Evolutionary conservation across 2,329 filamentous ascomycete genomes (phyloP).

Genomic region (Akanthomyces muscarius): DNA sequence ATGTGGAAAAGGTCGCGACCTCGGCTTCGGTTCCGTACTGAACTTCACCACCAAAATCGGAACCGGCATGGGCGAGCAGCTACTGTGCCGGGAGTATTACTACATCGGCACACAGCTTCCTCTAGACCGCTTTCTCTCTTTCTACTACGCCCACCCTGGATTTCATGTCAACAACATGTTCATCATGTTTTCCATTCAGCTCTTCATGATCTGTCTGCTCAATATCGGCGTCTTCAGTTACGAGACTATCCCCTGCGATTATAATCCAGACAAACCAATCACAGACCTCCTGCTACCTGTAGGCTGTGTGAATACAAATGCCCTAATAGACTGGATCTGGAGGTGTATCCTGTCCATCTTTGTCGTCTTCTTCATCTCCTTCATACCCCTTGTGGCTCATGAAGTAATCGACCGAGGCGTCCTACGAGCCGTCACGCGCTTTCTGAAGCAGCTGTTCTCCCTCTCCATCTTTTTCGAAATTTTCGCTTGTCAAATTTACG

Average conservation of each 20-base stretch:
- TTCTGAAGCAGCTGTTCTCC: conserved; percentile 92
- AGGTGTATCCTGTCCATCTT: conserved; percentile 95
- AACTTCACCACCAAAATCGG: conserved; percentile 99
- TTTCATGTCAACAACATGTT: conserved; percentile 99
- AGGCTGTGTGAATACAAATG: conserved; percentile 83
- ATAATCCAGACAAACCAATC: conserved; percentile 80
- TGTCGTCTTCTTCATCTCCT: conserved; percentile 97
- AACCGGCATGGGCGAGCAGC: conserved; percentile 99
- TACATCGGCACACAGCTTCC: conserved; percentile 96
- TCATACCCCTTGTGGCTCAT: conserved; percentile 87
- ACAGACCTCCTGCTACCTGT: conserved; percentile 86
- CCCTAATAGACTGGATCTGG: conserved; percentile 87
- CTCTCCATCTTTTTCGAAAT: conserved; percentile 96
- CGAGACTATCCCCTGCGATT: conserved; percentile 82
- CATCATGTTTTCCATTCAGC: conserved; percentile 76
- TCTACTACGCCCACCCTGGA: conserved; percentile 98
- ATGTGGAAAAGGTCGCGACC: conserved; percentile 99
- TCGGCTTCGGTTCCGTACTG: conserved; percentile 97
- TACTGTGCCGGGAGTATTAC: conserved; percentile 98
- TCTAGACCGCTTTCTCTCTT: conserved; percentile 94
- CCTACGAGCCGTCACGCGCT: conserved; percentile 86
- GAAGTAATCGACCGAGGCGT: conserved; percentile 93
- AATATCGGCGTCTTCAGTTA: conserved; percentile 83
- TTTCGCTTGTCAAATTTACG: conserved; percentile 97
- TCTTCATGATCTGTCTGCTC: conserved; percentile 62